Evolutionary conservation across 148 eudicot species (phyloP), one percentile per base, ranked within the genome.

Genomic region (Salicornia ramosissima): DNA sequence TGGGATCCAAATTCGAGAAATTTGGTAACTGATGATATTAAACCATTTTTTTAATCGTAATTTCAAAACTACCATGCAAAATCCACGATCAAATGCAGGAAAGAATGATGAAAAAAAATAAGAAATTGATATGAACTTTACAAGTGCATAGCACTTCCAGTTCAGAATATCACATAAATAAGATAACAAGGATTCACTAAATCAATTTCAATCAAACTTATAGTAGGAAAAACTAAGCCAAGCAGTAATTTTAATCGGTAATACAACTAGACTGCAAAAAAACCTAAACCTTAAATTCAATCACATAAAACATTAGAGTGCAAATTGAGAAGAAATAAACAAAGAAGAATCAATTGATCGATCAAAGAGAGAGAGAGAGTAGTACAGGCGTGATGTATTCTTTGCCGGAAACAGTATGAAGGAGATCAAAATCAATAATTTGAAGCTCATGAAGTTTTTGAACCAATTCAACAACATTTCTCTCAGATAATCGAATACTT

Each of bases 391-490:
- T 94, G 81, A 94, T 90, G 86, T 84, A 94, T 78, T 94, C 92
- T 85, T 94, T 93, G 82, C 98, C 98, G 70, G 98, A 74, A 74
- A 80, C 77, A 43, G 98, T 94, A 74, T 94, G 98, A 59, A 94
- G 98, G 49, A 94, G 98, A 82, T 94, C 96, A 68, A 88, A 94
- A 31, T 94, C 89, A 77, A 94, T 87, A 79, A 94, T 94, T n/a
- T 83, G 78, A 67, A 94, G 92, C 22, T 86, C 79, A 1, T 90
- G 97, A 31, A 94, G 96, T 45, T 90, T 94, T 71, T 87, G 98
- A 31, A 94, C 97, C 80, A 94, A 87, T 85, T 94, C 98, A 75
- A 94, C 97, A 26, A 94, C 98, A 80, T 94, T 94, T 66, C 98
- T 79, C 13, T 93, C 98, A 2, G 98, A 94, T 80, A 94, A 88